Conservation (phyloP, 148 eudicot genomes). For the Linanthus parryae region DNA sequence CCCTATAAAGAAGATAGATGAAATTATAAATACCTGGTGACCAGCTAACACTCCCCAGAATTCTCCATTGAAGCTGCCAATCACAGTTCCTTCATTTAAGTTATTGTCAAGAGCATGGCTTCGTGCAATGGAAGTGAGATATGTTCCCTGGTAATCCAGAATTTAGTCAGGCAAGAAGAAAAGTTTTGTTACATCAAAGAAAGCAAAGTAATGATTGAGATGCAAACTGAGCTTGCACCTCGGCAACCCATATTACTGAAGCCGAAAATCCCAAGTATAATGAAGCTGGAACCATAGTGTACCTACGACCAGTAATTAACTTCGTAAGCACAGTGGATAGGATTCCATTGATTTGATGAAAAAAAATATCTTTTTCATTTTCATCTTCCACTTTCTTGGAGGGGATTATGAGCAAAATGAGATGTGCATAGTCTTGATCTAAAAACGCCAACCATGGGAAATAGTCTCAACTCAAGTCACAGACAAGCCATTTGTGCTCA, state of each 20-base stretch:
- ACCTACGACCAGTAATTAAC: slow-evolving; percentile 42
- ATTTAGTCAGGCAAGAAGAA: slow-evolving; percentile 7
- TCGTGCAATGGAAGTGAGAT: slow-evolving; percentile 84
- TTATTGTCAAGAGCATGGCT: slow-evolving; percentile 69
- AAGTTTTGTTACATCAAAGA: neutral
- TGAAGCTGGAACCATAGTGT: slow-evolving; percentile 95
- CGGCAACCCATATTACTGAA: slow-evolving; percentile 95
- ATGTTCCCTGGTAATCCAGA: slow-evolving; percentile 69
- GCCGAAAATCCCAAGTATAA: slow-evolving; percentile 88
- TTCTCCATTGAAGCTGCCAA: slow-evolving; percentile 91
- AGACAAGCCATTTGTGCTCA: no score
- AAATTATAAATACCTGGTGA: slow-evolving; percentile 93
- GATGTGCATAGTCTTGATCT: no score
- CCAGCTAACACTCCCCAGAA: slow-evolving; percentile 86
- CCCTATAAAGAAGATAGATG: no score
- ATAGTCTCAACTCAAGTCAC: no score
- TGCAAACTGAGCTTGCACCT: slow-evolving; percentile 40
- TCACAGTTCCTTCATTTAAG: slow-evolving; percentile 76
- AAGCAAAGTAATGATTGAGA: neutral
- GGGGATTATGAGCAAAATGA: no score
- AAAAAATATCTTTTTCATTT: no score
- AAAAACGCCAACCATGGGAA: no score
- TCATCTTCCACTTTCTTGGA: no score
- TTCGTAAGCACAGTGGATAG: no score
- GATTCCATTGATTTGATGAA: no score